A percentile compares a stretch with the other conserved stretches of the same genome.
These are phyloP conservation scores for Lentinula aciculospora DNA, from an alignment of 768 basidiomycete species.

Conservation along the genomic window DNA sequence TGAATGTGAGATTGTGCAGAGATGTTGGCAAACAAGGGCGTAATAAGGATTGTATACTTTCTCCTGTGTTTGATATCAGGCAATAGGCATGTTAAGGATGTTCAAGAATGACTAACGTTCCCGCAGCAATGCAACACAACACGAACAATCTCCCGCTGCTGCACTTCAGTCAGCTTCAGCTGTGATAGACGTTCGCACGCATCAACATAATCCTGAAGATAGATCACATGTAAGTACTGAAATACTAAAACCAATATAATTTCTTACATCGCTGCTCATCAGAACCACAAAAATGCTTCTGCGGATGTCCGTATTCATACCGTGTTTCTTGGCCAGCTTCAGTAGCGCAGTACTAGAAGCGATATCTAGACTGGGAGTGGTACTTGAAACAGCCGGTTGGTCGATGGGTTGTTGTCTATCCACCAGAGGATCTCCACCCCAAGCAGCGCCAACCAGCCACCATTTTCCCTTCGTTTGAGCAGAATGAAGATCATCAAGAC, in stretches of 20 bases:
- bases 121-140: conserved; percentile 91
- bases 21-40: conserved; percentile 78
- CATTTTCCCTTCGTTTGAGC: conserved; percentile 90
- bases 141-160: conserved; percentile 92
- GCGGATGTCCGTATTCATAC: conserved; percentile 97
- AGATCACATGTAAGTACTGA: background rate
- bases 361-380: conserved; percentile 19
- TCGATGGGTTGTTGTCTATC: conserved; percentile 49
- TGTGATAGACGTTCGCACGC: conserved; percentile 88
- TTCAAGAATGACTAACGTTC: conserved; percentile 49
- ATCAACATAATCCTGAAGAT: conserved; percentile 84
- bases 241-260: background rate
- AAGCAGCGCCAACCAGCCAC: conserved; percentile 98
- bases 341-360: conserved; percentile 40
- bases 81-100: background rate
- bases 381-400: conserved; percentile 12
- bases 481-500: conserved; percentile 77
- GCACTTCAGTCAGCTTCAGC: conserved; percentile 78
- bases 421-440: conserved; percentile 86
- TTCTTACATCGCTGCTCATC: conserved; percentile 89
- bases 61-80: conserved; percentile 48
- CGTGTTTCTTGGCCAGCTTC: conserved; percentile 87
- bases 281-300: conserved; percentile 87
- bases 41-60: conserved; percentile 95
- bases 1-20: conserved; percentile 73